These are phyloP conservation scores for Ophiosphaerella narmari DNA, from an alignment of 2,329 filamentous ascomycete species.

Conservation along the genomic window DNA sequence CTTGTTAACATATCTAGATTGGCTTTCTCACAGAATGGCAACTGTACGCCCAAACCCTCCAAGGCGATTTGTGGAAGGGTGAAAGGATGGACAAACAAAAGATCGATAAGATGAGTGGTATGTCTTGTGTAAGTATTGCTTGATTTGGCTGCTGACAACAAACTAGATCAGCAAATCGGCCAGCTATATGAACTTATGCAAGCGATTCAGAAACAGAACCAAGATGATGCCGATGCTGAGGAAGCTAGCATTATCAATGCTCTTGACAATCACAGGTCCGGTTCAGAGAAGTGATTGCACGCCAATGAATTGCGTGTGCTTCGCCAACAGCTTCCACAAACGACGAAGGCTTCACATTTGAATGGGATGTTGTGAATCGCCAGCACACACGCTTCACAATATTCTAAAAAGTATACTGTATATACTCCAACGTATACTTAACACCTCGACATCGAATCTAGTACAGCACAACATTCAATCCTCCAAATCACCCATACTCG, in stretches of 20 bases:
- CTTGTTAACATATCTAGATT: constrained; percentile 62
- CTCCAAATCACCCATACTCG: background rate
- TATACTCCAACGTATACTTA: constrained; percentile 14
- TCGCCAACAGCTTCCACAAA: constrained; percentile 14
- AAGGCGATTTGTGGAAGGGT: constrained; percentile 83
- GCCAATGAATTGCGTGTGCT: constrained; percentile 8
- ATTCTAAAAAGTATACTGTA: constrained; percentile 19
- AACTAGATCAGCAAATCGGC: constrained; percentile 82
- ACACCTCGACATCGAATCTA: background rate
- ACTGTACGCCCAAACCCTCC: constrained; percentile 87
- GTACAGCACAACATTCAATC: background rate
- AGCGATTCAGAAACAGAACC: constrained; percentile 66
- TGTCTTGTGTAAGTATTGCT: constrained; percentile 40
- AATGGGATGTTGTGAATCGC: constrained; percentile 9
- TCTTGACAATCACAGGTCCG: constrained; percentile 39
- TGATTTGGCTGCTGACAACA: constrained; percentile 5
- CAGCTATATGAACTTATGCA: constrained; percentile 95
- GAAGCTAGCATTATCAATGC: constrained; percentile 18
- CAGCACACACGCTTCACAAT: constrained; percentile 13
- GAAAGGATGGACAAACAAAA: constrained; percentile 83
- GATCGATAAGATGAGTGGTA: constrained; percentile 92
- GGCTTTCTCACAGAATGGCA: constrained; percentile 98
- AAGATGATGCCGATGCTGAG: constrained; percentile 51
- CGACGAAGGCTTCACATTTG: constrained; percentile 14
- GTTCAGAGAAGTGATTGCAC: constrained; percentile 30